phyloP scores from a whole-genome alignment of 2,329 filamentous ascomycete genomes.

The Cordyceps javanica region DNA sequence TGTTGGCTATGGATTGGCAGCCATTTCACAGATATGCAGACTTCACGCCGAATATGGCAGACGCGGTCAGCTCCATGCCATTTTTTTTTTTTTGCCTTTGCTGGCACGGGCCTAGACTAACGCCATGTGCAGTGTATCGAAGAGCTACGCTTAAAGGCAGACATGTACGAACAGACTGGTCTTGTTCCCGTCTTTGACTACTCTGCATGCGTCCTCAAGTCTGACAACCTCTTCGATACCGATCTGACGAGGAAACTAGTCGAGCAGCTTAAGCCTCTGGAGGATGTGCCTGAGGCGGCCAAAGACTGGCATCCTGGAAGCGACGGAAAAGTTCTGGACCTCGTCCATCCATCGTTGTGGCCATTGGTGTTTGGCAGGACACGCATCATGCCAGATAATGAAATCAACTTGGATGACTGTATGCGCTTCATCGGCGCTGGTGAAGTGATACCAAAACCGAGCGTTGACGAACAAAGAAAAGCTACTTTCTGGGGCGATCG shows the following conservation, averaged over 20 bases:
- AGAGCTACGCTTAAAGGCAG: background rate
- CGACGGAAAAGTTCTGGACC: constrained; percentile 50
- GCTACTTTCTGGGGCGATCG: background rate
- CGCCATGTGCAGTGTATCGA: constrained; percentile 17
- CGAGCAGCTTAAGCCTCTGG: constrained; percentile 38
- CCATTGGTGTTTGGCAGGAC: constrained; percentile 48
- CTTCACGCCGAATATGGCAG: constrained; percentile 26
- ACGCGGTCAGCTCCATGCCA: constrained; percentile 18
- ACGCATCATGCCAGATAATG: background rate
- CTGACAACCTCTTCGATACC: constrained; percentile 21
- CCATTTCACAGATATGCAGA: constrained; percentile 17
- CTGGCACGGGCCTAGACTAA: background rate
- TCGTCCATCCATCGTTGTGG: constrained; percentile 59
- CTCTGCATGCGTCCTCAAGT: constrained; percentile 27
- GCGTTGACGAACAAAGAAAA: background rate
- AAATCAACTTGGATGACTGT: background rate
- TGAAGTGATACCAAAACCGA: background rate
- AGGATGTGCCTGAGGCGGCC: constrained; percentile 40
- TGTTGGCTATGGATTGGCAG: constrained; percentile 24
- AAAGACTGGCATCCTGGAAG: constrained; percentile 59
- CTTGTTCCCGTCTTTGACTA: constrained; percentile 26
- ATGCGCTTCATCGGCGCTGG: background rate
- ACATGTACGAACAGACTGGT: background rate
- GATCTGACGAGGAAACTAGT: constrained; percentile 30
- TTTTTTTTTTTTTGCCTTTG: background rate